Percentiles rank a stretch among this genome's conserved stretches.
These are phyloP conservation scores for Poteriospumella lacustris DNA, from an alignment of 108 stramenopile species.

Conservation along the genomic window DNA sequence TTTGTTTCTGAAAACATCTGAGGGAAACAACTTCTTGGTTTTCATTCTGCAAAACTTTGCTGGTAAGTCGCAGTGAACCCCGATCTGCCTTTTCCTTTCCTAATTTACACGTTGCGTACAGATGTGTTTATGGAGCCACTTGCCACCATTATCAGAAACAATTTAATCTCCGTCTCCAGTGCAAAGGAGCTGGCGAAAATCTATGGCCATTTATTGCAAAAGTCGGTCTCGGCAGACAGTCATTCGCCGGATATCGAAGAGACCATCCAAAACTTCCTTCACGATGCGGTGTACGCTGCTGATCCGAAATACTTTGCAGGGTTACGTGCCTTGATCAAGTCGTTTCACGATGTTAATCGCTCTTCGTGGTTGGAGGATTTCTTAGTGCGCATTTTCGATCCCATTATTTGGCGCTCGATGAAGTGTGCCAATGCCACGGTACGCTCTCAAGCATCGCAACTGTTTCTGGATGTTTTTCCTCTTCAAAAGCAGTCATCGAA, in stretches of 20 bases:
- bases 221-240: too few relatives aligned
- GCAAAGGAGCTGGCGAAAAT: too few relatives aligned
- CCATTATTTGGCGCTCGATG: slow-evolving; percentile 83
- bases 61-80: too few relatives aligned
- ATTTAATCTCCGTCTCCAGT: too few relatives aligned
- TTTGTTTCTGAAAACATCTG: too few relatives aligned
- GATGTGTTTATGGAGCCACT: too few relatives aligned
- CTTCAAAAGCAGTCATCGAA: slow-evolving; percentile 66
- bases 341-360: slow-evolving; percentile 71
- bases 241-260: slow-evolving; percentile 31
- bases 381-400: slow-evolving; percentile 73
- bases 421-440: slow-evolving; percentile 75
- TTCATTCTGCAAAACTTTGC: too few relatives aligned
- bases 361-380: slow-evolving; percentile 65
- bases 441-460: slow-evolving; percentile 61
- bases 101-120: too few relatives aligned
- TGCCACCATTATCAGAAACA: too few relatives aligned
- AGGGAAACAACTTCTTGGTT: too few relatives aligned
- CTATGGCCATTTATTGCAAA: too few relatives aligned
- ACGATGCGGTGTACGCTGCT: slow-evolving; percentile 61
- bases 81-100: too few relatives aligned
- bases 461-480: slow-evolving; percentile 83
- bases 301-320: slow-evolving; percentile 33
- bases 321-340: slow-evolving; percentile 50
- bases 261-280: slow-evolving; percentile 74